Evolutionary conservation across 768 basidiomycete genomes (phyloP).

Genomic region (Kondoa malvinella): DNA sequence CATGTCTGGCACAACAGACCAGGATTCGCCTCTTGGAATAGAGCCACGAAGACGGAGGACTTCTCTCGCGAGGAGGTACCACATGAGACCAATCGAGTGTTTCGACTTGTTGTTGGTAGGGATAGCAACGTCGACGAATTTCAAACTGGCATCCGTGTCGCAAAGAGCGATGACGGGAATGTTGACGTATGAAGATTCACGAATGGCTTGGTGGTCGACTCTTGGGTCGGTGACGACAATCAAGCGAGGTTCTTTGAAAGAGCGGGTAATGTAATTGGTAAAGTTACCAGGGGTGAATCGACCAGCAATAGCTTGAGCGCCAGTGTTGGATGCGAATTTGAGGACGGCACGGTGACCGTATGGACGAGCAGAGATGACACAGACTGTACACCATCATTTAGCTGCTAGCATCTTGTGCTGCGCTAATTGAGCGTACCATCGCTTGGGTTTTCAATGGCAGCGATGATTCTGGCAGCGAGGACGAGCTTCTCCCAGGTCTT

Average conservation of each 20-base stretch:
- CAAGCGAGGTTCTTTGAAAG: constrained; percentile 96
- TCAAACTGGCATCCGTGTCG: constrained; percentile 93
- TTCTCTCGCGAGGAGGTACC: constrained; percentile 95
- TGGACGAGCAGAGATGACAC: constrained; percentile 92
- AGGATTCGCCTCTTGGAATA: constrained; percentile 82
- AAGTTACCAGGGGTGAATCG: constrained; percentile 98
- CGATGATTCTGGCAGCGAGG: constrained; percentile 90
- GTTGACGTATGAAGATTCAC: constrained; percentile 99
- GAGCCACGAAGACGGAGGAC: constrained; percentile 89
- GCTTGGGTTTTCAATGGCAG: constrained; percentile 77
- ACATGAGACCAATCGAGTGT: constrained; percentile 89
- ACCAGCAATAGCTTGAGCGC: constrained; percentile 95
- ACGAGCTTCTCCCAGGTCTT: constrained; percentile 99
- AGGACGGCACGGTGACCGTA: constrained; percentile 99
- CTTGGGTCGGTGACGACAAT: constrained; percentile 98
- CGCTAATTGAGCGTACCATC: constrained; percentile 44
- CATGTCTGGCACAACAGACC: constrained; percentile 70
- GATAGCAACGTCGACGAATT: constrained; percentile 96
- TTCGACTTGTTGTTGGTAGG: constrained; percentile 99
- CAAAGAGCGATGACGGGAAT: constrained; percentile 98
- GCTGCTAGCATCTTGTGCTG: neutral
- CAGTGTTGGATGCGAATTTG: constrained; percentile 95
- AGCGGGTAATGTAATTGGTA: constrained; percentile 88
- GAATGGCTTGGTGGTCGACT: constrained; percentile 99
- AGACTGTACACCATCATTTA: constrained; percentile 37